These are phyloP conservation scores for Penicillium expansum DNA, from an alignment of 2,329 filamentous ascomycete species.

Conservation along the genomic window DNA sequence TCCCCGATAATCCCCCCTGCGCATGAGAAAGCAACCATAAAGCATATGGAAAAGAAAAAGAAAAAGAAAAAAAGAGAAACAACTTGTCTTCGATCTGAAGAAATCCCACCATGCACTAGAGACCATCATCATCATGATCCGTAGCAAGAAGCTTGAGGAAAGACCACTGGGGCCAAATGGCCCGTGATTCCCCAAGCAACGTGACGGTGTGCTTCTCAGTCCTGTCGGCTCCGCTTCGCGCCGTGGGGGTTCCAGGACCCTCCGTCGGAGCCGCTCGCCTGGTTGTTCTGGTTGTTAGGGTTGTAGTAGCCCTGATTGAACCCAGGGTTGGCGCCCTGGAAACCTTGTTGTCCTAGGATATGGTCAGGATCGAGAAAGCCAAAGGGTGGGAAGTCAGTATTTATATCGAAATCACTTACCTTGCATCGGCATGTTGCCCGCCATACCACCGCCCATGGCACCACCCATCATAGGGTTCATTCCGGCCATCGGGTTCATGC, in stretches of 20 bases:
- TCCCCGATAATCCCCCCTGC: neutral
- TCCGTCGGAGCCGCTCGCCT: constrained; percentile 36
- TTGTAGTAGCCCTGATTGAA: constrained; percentile 19
- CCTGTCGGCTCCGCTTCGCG: constrained; percentile 73
- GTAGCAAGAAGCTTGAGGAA: neutral
- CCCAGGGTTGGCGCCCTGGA: constrained; percentile 62
- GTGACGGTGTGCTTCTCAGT: constrained; percentile 42
- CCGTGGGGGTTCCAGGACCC: constrained; percentile 79
- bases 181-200: neutral
- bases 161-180: neutral
- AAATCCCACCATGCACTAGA: neutral
- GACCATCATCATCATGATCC: neutral
- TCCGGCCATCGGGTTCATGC: constrained; percentile 54
- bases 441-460: constrained; percentile 36
- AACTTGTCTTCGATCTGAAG: neutral
- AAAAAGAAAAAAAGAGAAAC: neutral
- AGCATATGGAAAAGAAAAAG: neutral
- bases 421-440: constrained; percentile 49
- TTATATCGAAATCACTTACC: constrained; percentile 38
- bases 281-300: constrained; percentile 41
- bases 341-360: constrained; percentile 45
- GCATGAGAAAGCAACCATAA: neutral
- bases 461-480: constrained; percentile 60
- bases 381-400: no score
- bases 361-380: constrained; percentile 12